phyloP scores from a whole-genome alignment of 768 basidiomycete species.

The Xerocomus brunneocitrinus region DNA sequence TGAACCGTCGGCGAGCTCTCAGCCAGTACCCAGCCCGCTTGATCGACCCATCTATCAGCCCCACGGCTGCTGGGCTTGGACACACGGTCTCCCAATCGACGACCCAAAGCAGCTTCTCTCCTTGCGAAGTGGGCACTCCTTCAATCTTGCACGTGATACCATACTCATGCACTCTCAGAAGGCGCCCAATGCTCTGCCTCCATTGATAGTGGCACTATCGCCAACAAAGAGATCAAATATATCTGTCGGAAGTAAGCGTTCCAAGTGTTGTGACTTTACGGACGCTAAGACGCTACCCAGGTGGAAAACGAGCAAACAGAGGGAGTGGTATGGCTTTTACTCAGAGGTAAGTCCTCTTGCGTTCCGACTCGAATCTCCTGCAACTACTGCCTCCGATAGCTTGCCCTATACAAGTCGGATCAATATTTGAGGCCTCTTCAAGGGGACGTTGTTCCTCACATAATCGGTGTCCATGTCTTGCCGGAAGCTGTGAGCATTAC shows the following conservation, averaged over 20 bases:
- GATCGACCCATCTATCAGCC: slow-evolving; percentile 27
- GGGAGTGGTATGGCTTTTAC: slow-evolving; percentile 37
- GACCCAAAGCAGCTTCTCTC: slow-evolving; percentile 25
- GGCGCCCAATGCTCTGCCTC: slow-evolving; percentile 36
- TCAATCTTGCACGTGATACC: neutral
- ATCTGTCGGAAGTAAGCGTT: slow-evolving; percentile 35
- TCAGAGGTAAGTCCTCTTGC: slow-evolving; percentile 31
- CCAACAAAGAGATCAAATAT: slow-evolving; percentile 27
- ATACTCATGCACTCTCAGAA: slow-evolving; percentile 21
- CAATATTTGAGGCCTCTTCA: slow-evolving; percentile 47
- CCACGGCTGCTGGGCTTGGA: slow-evolving; percentile 33
- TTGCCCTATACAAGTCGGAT: slow-evolving; percentile 46
- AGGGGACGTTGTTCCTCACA: slow-evolving; percentile 46
- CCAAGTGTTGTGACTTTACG: neutral
- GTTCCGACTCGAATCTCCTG: slow-evolving; percentile 8
- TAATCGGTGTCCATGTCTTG: slow-evolving; percentile 47
- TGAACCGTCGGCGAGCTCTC: neutral
- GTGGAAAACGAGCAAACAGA: slow-evolving; percentile 31
- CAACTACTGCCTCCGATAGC: slow-evolving; percentile 30
- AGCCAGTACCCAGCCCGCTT: neutral
- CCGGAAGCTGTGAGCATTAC: slow-evolving; percentile 37
- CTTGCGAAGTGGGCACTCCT: slow-evolving; percentile 20
- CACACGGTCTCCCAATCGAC: slow-evolving; percentile 24
- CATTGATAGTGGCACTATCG: slow-evolving; percentile 33
- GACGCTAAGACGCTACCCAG: slow-evolving; percentile 17